Base-by-base conservation (phyloP, 805 yeast genomes). In the Blastobotrys americana region DNA sequence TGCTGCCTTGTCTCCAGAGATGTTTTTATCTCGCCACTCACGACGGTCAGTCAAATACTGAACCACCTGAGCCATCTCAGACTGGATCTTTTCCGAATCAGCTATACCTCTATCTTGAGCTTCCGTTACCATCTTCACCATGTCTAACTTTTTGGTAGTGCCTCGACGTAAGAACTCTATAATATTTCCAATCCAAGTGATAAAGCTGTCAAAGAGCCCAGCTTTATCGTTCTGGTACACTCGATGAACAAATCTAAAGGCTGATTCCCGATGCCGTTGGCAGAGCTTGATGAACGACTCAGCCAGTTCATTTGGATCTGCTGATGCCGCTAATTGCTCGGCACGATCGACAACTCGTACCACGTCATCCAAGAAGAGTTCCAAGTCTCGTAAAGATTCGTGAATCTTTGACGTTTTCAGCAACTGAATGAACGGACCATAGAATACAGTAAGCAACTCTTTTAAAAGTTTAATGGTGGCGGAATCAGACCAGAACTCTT, bases 401-500 rank as follows among this genome's bases (percentile, higher is more conserved):
- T 82, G 77, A 47, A 85, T 71, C 45, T 77, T 74, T 3, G 90
- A 84, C 25, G 74, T 71, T 48, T 77, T 76, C 66, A 84, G 82
- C 1, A 85, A 70, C 22, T 71, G 71, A 45, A 84, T 80, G 59
- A 85, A 66, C 1, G 94, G 93, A 50, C 80, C 82, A 58, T 83
- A 84, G 50, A 84, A 78, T 50, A 84, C 68, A 1, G 85, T 69
- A 39, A 93, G 71, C 22, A 87, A 68, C 39, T 84, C 85, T 52
- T 83, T 83, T 46, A 89, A 68, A 35, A 90, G 70, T 31, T 72
- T 72, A n/a, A 88, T 80, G 38, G 94, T 67, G 52, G 84, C 85
- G 0, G 90, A 87, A 54, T 89, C 95, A 38, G 77, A 78, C 95
- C 96, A 86, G 36, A 89, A 59, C 56, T 81, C 80, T 55, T 79